Evolutionary conservation across 2,329 filamentous ascomycete species (phyloP), one percentile per base, ranked within the genome.

Genomic region (Phyllosticta citrichinensis): DNA sequence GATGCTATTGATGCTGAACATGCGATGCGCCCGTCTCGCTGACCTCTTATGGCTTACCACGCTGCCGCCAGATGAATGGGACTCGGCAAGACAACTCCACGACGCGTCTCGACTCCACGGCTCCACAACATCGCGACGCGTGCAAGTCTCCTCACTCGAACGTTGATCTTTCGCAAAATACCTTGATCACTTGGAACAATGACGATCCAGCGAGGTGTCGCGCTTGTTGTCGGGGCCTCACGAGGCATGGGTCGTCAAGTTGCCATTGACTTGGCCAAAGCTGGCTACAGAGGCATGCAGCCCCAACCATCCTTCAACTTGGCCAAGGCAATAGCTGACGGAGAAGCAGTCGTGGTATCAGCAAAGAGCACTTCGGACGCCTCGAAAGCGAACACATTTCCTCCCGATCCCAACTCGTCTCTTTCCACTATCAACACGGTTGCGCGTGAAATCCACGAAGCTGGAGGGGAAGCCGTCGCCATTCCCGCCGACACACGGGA

Each of bases 341-440:
- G 27, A 20, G n/a, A 22, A 5, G 56, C 57, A 89, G 89, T 92
- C 65, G 84, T 91, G 63, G 85, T 94, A 30, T 83, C 88, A 5
- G 88, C 89, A 27, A 94, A 93, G 70, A 86, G 85, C 47, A 86
- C 81, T 6, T 90, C 85, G 55, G 81, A 89, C 66, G 81, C 86
- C 3, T 76, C 74, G 47, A 76, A 75, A 58, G 74, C 77, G 19
- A 68, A 68, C 0, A 81, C 86, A 0, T 90, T 89, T 69, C 87
- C 88, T 2, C 89, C 89, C 2, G 80, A 91, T 67, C 88, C 89
- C 14, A 92, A 93, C 74, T 91, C 88, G 2, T 72, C 79, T 0
- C 72, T 82, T 56, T 92, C 88, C 17, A 94, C 89, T 25, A 91
- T 94, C 75, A 89, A 80, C 72, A 94, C 90, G 1, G 90, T 94